Conservation (phyloP, 202 grass and related monocot species). For the Brachypodium distachyon region DNA sequence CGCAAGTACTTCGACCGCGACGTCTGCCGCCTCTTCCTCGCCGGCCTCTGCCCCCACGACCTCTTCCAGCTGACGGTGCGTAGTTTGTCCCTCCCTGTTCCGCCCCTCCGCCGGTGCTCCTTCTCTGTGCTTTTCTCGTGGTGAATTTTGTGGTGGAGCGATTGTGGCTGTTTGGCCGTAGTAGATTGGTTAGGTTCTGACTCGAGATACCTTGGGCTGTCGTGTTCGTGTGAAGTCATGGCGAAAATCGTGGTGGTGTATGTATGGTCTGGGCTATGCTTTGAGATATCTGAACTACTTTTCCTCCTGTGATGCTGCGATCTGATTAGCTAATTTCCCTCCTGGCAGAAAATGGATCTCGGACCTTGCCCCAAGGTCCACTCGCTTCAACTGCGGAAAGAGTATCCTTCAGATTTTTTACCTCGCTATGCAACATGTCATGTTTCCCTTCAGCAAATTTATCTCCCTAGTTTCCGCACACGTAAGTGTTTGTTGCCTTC, state of each 20-base stretch:
- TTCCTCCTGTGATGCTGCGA: neutral
- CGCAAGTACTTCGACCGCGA: slow-evolving; percentile 95
- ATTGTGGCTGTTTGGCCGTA: neutral
- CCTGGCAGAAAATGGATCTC: slow-evolving; percentile 96
- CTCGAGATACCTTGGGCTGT: neutral
- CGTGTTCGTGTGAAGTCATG: neutral
- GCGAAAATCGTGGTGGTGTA: neutral
- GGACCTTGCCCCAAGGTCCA: slow-evolving; percentile 87
- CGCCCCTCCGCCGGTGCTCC: too few species aligned
- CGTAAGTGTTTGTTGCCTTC: slow-evolving; percentile 12
- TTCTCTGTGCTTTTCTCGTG: neutral
- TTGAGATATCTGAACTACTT: neutral
- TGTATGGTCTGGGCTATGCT: neutral
- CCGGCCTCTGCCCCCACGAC: slow-evolving; percentile 87
- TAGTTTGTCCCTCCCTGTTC: too few species aligned
- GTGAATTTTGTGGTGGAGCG: neutral
- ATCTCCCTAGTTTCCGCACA: neutral
- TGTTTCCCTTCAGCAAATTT: neutral
- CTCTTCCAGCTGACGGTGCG: slow-evolving; percentile 95
- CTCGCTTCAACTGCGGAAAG: slow-evolving; percentile 82
- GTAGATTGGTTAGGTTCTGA: neutral
- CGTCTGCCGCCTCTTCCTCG: slow-evolving; percentile 88
- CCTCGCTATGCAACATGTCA: neutral
- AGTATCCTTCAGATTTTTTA: slow-evolving; percentile 56
- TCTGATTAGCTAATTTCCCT: neutral